phyloP scores from a whole-genome alignment of 805 yeast genomes.

The Metschnikowia picachoensis region DNA sequence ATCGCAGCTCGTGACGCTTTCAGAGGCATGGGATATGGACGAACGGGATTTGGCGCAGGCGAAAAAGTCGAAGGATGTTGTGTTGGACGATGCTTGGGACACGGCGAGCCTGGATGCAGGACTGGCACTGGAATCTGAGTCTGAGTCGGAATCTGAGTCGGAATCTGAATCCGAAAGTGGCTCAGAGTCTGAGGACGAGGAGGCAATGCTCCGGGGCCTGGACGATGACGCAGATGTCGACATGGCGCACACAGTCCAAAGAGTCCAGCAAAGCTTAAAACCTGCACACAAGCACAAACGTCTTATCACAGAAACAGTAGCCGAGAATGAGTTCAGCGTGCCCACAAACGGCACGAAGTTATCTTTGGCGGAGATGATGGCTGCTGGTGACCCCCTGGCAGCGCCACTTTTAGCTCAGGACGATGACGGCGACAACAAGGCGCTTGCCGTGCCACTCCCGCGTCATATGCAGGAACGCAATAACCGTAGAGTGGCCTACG shows the following conservation, averaged over 20 bases:
- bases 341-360: constrained; percentile 60
- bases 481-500: constrained; percentile 88
- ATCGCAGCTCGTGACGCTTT: constrained; percentile 64
- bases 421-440: constrained; percentile 35
- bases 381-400: constrained; percentile 52
- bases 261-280: constrained; percentile 33
- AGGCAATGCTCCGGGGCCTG: constrained; percentile 28
- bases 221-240: constrained; percentile 45
- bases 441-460: constrained; percentile 80
- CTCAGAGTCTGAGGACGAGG: constrained; percentile 26
- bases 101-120: constrained; percentile 18
- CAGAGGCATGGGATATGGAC: constrained; percentile 89
- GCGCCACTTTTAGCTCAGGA: constrained; percentile 48
- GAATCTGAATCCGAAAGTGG: constrained; percentile 21
- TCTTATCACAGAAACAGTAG: constrained; percentile 49
- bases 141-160: constrained; percentile 19
- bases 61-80: constrained; percentile 9
- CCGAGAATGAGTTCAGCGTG: constrained; percentile 66
- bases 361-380: constrained; percentile 71
- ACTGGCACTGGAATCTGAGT: constrained; percentile 16
- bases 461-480: constrained; percentile 78
- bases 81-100: constrained; percentile 17
- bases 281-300: constrained; percentile 40
- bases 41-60: constrained; percentile 7
- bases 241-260: constrained; percentile 45